These are phyloP conservation scores for Gentiana straminea DNA, from an alignment of 257 asterid genomes.

Conservation along the genomic window DNA sequence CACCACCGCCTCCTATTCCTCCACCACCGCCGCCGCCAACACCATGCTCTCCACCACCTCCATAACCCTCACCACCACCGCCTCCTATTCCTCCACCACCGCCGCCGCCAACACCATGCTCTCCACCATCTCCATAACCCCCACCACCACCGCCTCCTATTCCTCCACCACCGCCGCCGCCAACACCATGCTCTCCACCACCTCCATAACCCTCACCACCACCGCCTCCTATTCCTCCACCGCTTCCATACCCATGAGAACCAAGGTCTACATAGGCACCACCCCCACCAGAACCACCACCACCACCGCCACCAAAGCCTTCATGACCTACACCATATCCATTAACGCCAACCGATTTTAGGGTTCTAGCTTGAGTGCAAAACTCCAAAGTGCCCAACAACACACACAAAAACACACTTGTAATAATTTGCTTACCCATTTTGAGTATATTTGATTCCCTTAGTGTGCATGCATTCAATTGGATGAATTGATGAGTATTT, in stretches of 20 bases:
- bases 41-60: conserved; percentile 17
- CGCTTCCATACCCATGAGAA: neutral
- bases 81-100: conserved; percentile 36
- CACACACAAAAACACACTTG: conserved; percentile 26
- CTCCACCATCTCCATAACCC: conserved; percentile 26
- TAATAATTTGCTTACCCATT: conserved; percentile 26
- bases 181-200: conserved; percentile 10
- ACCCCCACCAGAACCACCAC: conserved; percentile 14
- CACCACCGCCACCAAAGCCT: conserved; percentile 5
- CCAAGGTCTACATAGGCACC: conserved; percentile 13
- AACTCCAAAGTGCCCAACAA: conserved; percentile 25
- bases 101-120: conserved; percentile 36
- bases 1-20: conserved; percentile 23
- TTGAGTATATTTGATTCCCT: conserved; percentile 4
- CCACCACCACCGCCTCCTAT: conserved; percentile 17
- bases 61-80: conserved; percentile 17
- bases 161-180: conserved; percentile 14
- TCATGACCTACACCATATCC: neutral
- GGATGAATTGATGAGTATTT: conserved; percentile 20
- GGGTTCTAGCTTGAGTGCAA: conserved; percentile 55
- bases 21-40: conserved; percentile 17
- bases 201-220: conserved; percentile 13
- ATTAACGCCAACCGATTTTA: conserved; percentile 14
- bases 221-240: too few relatives aligned
- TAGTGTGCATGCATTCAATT: conserved; percentile 10